Percentiles rank a stretch among this genome's conserved stretches.
Evolutionary conservation across 163 green algal genomes (phyloP).

Genomic region (Volvox carteri): DNA sequence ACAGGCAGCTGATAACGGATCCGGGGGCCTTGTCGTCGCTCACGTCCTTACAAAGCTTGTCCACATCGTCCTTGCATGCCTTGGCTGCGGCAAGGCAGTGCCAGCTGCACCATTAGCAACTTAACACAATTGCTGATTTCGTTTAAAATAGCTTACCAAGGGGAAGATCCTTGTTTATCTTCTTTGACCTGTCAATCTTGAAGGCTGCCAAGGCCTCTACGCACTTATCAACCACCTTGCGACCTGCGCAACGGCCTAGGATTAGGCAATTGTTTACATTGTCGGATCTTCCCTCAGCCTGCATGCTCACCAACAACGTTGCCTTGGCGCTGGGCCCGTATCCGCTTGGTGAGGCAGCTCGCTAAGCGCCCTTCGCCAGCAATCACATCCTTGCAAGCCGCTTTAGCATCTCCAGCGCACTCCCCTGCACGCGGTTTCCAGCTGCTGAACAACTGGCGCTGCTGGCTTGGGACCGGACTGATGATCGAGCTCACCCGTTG

Average conservation of each 20-base stretch:
- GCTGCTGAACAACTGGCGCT: background rate
- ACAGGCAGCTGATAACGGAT: slow-evolving; percentile 77
- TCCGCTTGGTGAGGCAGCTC: slow-evolving; percentile 71
- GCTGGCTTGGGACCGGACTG: background rate
- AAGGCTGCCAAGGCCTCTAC: slow-evolving; percentile 75
- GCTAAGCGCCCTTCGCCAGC: slow-evolving; percentile 71
- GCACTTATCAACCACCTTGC: slow-evolving; percentile 76
- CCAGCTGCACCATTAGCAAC: background rate
- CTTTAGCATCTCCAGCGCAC: slow-evolving; percentile 69
- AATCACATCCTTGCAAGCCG: slow-evolving; percentile 73
- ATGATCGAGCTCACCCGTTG: slow-evolving; percentile 59
- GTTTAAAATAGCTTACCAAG: slow-evolving; percentile 70
- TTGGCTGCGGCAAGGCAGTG: slow-evolving; percentile 65
- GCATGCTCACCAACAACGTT: slow-evolving; percentile 66
- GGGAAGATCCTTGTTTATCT: slow-evolving; percentile 88
- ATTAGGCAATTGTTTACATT: background rate
- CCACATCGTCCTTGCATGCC: slow-evolving; percentile 81
- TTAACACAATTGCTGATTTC: background rate
- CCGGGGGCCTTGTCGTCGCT: slow-evolving; percentile 62
- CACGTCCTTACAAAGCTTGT: slow-evolving; percentile 73
- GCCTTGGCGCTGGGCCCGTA: slow-evolving; percentile 67
- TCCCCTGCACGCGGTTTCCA: slow-evolving; percentile 57
- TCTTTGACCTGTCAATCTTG: slow-evolving; percentile 78
- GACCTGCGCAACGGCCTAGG: slow-evolving; percentile 57
- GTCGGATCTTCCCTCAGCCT: background rate